phyloP scores from a whole-genome alignment of 2,329 filamentous ascomycete species.

The Chaetomiaceae sp. region DNA sequence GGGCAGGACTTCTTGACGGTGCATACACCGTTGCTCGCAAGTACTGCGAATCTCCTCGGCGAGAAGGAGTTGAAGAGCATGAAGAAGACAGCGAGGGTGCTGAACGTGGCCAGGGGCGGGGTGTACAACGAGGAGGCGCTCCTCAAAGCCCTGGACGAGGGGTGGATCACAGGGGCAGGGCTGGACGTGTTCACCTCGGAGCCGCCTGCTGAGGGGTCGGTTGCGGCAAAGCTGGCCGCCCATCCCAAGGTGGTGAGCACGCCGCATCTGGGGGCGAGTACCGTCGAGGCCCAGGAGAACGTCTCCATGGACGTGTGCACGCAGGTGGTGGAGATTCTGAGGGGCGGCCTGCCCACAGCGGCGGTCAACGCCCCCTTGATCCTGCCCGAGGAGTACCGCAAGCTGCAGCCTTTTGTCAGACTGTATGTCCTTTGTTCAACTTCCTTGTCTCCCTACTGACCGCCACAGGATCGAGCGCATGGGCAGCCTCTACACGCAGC shows the following conservation, averaged over 20 bases:
- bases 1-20: slow-evolving; percentile 67
- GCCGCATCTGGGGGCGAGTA: slow-evolving; percentile 75
- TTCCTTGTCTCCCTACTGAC: not conserved
- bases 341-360: slow-evolving; percentile 66
- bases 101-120: slow-evolving; percentile 76
- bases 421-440: slow-evolving; percentile 36
- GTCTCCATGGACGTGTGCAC: slow-evolving; percentile 79
- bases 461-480: slow-evolving; percentile 61
- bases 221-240: slow-evolving; percentile 58
- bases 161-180: slow-evolving; percentile 70
- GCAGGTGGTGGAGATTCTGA: slow-evolving; percentile 69
- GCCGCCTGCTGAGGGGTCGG: slow-evolving; percentile 52
- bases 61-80: slow-evolving; percentile 63
- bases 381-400: slow-evolving; percentile 73
- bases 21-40: slow-evolving; percentile 74
- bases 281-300: slow-evolving; percentile 78
- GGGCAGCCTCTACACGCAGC: slow-evolving; percentile 74
- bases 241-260: slow-evolving; percentile 73
- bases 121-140: slow-evolving; percentile 75
- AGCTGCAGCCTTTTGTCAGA: slow-evolving; percentile 69
- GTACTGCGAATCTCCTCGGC: slow-evolving; percentile 69
- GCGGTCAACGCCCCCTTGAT: slow-evolving; percentile 81
- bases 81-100: slow-evolving; percentile 67
- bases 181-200: slow-evolving; percentile 78
- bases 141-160: slow-evolving; percentile 63